Evolutionary conservation across 2,329 filamentous ascomycete genomes (phyloP).

Genomic region (Apiospora phragmitis): DNA sequence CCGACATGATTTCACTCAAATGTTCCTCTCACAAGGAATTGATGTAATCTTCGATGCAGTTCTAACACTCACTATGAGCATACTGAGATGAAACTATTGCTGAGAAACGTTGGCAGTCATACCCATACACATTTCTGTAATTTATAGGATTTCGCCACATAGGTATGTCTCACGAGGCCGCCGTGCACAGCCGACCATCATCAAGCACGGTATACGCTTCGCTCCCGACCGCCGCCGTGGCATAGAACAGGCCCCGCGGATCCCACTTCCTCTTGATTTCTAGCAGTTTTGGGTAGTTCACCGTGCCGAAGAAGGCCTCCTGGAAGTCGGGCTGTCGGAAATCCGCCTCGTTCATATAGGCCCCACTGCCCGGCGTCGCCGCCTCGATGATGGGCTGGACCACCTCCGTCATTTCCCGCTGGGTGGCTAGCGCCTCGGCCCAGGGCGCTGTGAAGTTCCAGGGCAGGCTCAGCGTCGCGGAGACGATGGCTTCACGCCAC

Average conservation of each 20-base stretch:
- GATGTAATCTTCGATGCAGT: neutral
- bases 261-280: constrained; percentile 7
- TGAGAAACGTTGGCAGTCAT: neutral
- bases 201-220: neutral
- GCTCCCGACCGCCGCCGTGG: neutral
- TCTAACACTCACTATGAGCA: neutral
- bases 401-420: constrained; percentile 31
- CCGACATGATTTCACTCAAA: too few relatives aligned
- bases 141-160: neutral
- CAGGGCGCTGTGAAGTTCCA: constrained; percentile 23
- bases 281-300: neutral
- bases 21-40: neutral
- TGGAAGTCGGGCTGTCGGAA: constrained; percentile 35
- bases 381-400: constrained; percentile 28
- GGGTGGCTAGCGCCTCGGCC: constrained; percentile 24
- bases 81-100: neutral
- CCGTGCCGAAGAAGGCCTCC: constrained; percentile 25
- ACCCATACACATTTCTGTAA: neutral
- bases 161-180: neutral
- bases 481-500: constrained; percentile 33
- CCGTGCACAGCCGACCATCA: neutral
- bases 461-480: constrained; percentile 20
- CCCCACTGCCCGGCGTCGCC: constrained; percentile 24
- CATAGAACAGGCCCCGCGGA: neutral
- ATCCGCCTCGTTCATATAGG: constrained; percentile 44